These are phyloP conservation scores for Cardiospermum halicacabum DNA, from an alignment of 345 rosid species.

Conservation along the genomic window DNA sequence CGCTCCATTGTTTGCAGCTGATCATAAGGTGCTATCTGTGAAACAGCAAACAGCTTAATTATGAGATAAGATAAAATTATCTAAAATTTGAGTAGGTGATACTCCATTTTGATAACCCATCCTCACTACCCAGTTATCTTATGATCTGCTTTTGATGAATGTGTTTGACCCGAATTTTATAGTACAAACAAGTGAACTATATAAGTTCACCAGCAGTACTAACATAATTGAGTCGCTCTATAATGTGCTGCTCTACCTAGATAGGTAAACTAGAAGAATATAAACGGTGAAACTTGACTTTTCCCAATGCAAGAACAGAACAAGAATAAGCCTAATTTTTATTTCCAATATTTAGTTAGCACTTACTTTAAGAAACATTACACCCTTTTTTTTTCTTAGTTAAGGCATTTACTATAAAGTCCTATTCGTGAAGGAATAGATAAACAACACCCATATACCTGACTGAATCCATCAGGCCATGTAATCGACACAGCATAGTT, in stretches of 20 bases:
- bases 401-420: too few species aligned
- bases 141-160: neutral
- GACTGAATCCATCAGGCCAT: conserved; percentile 95
- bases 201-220: neutral
- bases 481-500: conserved; percentile 94
- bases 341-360: too few species aligned
- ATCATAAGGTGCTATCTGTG: conserved; percentile 96
- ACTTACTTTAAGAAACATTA: too few species aligned
- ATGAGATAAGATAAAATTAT: neutral
- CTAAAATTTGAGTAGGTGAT: neutral
- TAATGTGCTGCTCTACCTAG: too few species aligned
- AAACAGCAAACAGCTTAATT: neutral
- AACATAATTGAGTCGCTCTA: neutral
- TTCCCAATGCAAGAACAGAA: neutral
- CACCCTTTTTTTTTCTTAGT: too few species aligned
- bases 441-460: conserved; percentile 33
- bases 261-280: too few species aligned
- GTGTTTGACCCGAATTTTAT: neutral
- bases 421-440: neutral
- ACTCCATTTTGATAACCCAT: neutral
- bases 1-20: conserved; percentile 80
- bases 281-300: neutral
- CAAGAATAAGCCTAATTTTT: neutral
- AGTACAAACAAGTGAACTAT: neutral
- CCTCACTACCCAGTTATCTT: neutral